Percentiles rank a stretch among this genome's conserved stretches.
Evolutionary conservation across 164 flowering plant species (phyloP).

Genomic region (Stephania japonica): DNA sequence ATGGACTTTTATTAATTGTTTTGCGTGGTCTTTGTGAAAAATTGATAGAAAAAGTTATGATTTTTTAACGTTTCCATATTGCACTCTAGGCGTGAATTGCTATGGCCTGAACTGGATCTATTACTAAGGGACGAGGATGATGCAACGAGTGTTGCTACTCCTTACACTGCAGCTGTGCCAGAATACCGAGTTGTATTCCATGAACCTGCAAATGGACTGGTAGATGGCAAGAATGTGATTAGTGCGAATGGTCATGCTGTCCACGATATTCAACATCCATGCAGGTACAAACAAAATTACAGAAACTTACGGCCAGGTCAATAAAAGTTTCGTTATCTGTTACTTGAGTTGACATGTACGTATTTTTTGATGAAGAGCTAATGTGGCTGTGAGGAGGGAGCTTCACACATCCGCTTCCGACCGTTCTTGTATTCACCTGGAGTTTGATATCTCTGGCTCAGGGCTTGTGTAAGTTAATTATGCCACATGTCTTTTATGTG

Average conservation of each 20-base stretch:
- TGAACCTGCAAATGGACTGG: slow-evolving; percentile 40
- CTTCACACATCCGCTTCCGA: slow-evolving; percentile 88
- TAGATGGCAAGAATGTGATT: slow-evolving; percentile 37
- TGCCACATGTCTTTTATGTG: not conserved
- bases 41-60: not conserved
- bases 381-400: slow-evolving; percentile 80
- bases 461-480: slow-evolving; percentile 63
- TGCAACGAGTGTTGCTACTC: slow-evolving; percentile 53
- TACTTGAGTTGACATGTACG: slow-evolving; percentile 4
- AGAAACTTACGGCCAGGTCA: not conserved
- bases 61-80: not conserved
- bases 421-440: slow-evolving; percentile 96
- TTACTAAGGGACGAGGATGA: slow-evolving; percentile 80
- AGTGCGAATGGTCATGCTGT: slow-evolving; percentile 71
- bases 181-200: slow-evolving; percentile 78
- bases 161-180: slow-evolving; percentile 81
- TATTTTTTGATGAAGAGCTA: slow-evolving; percentile 44
- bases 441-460: slow-evolving; percentile 84
- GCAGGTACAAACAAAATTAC: slow-evolving; percentile 42
- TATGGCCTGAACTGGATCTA: slow-evolving; percentile 94
- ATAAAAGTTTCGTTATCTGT: not conserved
- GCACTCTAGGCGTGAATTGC: slow-evolving; percentile 60
- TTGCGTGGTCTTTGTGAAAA: not conserved
- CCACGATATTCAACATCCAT: slow-evolving; percentile 88
- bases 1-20: slow-evolving; percentile 2